Evolutionary conservation across 164 flowering plant genomes (phyloP).

Genomic region (Akebia trifoliata): DNA sequence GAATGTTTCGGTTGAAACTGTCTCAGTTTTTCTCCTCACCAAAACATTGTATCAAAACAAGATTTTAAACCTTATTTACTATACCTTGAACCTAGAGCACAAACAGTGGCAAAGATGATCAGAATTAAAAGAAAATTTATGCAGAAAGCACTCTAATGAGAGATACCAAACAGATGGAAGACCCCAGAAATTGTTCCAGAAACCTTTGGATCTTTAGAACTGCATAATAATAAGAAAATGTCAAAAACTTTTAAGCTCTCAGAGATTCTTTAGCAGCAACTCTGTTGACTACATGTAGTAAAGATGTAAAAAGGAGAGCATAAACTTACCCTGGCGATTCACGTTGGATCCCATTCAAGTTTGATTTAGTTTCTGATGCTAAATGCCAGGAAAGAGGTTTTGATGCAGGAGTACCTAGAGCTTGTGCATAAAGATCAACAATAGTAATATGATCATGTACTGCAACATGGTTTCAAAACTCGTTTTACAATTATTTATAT

Average conservation of each 20-base stretch:
- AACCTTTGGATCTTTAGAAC: slow-evolving; percentile 38
- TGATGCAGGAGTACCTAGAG: slow-evolving; percentile 56
- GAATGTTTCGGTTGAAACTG: too few species aligned
- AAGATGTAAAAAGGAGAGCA: slow-evolving; percentile 2
- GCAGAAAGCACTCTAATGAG: neutral
- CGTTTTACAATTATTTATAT: too few species aligned
- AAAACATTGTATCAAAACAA: too few species aligned
- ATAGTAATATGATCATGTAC: too few species aligned
- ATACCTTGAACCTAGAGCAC: too few species aligned
- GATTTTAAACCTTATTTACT: too few species aligned
- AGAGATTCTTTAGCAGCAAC: slow-evolving; percentile 5
- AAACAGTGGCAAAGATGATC: neutral
- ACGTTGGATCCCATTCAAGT: slow-evolving; percentile 40
- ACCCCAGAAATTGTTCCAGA: slow-evolving; percentile 33
- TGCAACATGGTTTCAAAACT: too few species aligned
- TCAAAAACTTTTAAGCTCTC: slow-evolving; percentile 5
- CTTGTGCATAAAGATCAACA: too few species aligned
- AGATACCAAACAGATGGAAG: slow-evolving; percentile 60
- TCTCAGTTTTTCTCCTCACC: too few species aligned
- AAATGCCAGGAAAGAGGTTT: slow-evolving; percentile 94
- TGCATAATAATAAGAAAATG: too few species aligned
- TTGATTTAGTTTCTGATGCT: slow-evolving; percentile 67
- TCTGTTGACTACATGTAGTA: neutral
- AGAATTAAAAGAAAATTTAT: neutral
- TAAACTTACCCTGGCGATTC: slow-evolving; percentile 33